phyloP scores from a whole-genome alignment of 2,329 filamentous ascomycete genomes.

The Pyricularia sp. region DNA sequence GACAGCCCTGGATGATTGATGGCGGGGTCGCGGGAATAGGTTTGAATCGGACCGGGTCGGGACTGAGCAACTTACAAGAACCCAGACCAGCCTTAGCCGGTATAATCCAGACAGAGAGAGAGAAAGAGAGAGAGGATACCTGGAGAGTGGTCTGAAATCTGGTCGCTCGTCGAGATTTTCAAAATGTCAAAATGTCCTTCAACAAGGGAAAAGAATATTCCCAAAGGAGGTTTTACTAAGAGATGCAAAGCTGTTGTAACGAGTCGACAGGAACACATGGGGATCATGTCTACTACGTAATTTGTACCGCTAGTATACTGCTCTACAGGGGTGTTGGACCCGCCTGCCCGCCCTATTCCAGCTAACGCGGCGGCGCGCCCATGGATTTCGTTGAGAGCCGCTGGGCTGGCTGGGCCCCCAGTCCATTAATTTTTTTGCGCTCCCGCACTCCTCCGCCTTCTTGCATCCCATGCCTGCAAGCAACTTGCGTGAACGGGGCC shows the following conservation, averaged over 20 bases:
- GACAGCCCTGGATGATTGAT: background rate
- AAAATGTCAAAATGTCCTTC: background rate
- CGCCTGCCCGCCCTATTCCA: background rate
- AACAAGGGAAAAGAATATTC: background rate
- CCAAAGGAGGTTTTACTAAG: background rate
- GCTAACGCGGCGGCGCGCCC: background rate
- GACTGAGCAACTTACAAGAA: background rate
- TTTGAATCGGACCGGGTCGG: background rate
- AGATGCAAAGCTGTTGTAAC: background rate
- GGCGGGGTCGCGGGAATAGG: background rate
- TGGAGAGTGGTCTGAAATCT: background rate
- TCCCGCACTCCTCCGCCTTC: background rate
- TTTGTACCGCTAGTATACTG: slow-evolving; percentile 1
- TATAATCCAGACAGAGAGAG: no score
- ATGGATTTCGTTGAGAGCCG: background rate
- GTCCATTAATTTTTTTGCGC: background rate
- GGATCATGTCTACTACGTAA: slow-evolving; percentile 4
- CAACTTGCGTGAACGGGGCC: background rate
- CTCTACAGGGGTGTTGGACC: background rate
- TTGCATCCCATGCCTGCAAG: background rate
- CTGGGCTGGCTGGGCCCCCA: background rate
- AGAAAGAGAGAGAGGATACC: background rate
- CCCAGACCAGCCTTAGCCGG: background rate
- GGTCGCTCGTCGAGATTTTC: background rate
- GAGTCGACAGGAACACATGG: background rate